Conservation (phyloP, 2,329 filamentous ascomycete species). For the Aspergillus sp. region DNA sequence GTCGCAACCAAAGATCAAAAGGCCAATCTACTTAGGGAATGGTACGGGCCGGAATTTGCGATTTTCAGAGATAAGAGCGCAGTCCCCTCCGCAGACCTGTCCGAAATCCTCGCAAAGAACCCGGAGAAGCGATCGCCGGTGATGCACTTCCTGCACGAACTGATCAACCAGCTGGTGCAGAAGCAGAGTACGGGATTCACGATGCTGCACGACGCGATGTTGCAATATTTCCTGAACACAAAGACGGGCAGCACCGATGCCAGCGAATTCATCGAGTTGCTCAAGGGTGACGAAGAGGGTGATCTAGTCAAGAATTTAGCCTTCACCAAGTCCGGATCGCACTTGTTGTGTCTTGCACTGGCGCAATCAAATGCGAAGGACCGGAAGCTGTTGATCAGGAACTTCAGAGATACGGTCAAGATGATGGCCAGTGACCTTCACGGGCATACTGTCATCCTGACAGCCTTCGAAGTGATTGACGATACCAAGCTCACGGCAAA, state of each 20-base stretch:
- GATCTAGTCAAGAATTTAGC: slow-evolving; percentile 92
- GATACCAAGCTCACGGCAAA: slow-evolving; percentile 87
- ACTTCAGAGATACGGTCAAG: slow-evolving; percentile 83
- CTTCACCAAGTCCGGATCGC: slow-evolving; percentile 83
- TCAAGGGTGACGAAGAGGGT: slow-evolving; percentile 86
- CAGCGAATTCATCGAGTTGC: slow-evolving; percentile 77
- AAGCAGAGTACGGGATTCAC: slow-evolving; percentile 97
- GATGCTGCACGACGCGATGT: slow-evolving; percentile 95
- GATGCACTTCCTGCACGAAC: slow-evolving; percentile 73
- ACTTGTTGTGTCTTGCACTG: slow-evolving; percentile 72
- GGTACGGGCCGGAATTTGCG: slow-evolving; percentile 92
- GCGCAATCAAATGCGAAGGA: slow-evolving; percentile 88
- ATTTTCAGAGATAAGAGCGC: slow-evolving; percentile 60
- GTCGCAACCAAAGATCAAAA: slow-evolving; percentile 83
- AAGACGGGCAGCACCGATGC: slow-evolving; percentile 73
- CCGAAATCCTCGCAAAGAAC: slow-evolving; percentile 64
- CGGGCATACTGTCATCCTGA: slow-evolving; percentile 73
- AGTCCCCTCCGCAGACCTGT: slow-evolving; percentile 58
- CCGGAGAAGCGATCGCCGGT: slow-evolving; percentile 84
- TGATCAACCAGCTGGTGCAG: slow-evolving; percentile 88
- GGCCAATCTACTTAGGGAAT: slow-evolving; percentile 77
- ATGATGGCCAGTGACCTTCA: slow-evolving; percentile 73
- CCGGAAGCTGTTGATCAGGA: slow-evolving; percentile 77
- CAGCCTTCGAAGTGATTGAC: slow-evolving; percentile 85
- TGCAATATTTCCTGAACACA: slow-evolving; percentile 85